These are phyloP conservation scores for Salvia splendens DNA, from an alignment of 257 asterid species.

Conservation along the genomic window DNA sequence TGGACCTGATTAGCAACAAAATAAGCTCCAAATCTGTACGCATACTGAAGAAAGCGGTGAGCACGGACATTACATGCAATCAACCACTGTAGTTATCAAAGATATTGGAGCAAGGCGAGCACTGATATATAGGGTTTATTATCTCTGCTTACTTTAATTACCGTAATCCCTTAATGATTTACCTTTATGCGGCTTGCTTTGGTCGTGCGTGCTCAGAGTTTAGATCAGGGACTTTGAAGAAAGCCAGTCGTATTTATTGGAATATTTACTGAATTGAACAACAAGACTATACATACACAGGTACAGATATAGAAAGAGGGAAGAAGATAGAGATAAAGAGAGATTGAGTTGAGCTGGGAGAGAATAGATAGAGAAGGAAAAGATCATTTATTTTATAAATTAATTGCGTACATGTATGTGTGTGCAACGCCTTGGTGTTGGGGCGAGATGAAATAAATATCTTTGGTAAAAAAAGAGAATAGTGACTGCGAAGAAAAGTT, in stretches of 20 bases:
- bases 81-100: conserved; percentile 21
- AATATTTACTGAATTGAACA: conserved; percentile 25
- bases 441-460: too few relatives aligned
- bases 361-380: too few relatives aligned
- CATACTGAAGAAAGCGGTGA: conserved; percentile 19
- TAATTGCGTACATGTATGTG: too few relatives aligned
- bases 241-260: conserved; percentile 42
- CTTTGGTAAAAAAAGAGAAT: too few relatives aligned
- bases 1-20: conserved; percentile 37
- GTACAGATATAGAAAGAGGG: conserved; percentile 21
- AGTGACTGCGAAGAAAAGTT: too few relatives aligned
- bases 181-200: conserved; percentile 37
- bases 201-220: conserved; percentile 37
- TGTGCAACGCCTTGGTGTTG: too few relatives aligned
- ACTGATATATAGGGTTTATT: conserved; percentile 36
- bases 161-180: too few relatives aligned
- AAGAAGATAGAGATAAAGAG: too few relatives aligned
- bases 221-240: conserved; percentile 50
- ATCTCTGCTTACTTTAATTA: conserved; percentile 24
- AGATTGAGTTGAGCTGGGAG: too few relatives aligned
- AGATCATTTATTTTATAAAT: too few relatives aligned
- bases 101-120: conserved; percentile 32
- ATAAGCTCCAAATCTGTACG: conserved; percentile 20
- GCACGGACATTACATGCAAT: conserved; percentile 33
- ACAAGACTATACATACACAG: conserved; percentile 30